Base-by-base conservation (phyloP, 1,284 basidiomycete species). In the Leccinum griseonigrum region DNA sequence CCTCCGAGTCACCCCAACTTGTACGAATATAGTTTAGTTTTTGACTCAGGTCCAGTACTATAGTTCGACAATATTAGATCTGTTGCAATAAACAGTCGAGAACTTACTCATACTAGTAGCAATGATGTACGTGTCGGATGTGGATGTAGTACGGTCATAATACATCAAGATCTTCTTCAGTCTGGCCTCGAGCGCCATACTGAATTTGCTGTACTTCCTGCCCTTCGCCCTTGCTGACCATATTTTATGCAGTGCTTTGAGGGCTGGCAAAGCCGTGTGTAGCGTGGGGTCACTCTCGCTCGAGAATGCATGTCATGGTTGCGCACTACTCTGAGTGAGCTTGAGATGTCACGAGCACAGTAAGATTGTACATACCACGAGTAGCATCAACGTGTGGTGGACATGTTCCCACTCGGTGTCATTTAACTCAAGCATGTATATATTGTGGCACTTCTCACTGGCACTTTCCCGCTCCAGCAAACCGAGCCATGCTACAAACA, bases 61-160 rank as follows among this genome's bases (percentile, higher is more conserved):
- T 8, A 54, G 31, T 26, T 3, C 2, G 29, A 32, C 38, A 40
- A 2, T 3, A 22, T 59, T 34, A 57, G 54, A 31, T 18, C 32
- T 7, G 22, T 56, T 18, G 14, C 22, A 26, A 32, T 13, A 14
- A 31, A 43, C 8, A 8, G 9, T 52, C 4, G 5, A 52, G 11
- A 9, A 59, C 36, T 52, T 2, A 60, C 59, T 34, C 38, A 60
- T n/a, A n/a, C n/a, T n/a, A n/a, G n/a, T 60, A 9, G 56, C 31
- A 28, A 60, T 60, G 16, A 60, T 59, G 2, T 60, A 53, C 16
- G 56, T 3, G 8, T 60, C 3, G 0, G 59, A 58, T 1, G 1
- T 28, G 2, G 9, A 60, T 32, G n/a, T n/a, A n/a, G 48, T 58
- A 40, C 0, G 2, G 55, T 52, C 14, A 6, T 60, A 60, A 28